Evolutionary conservation across 2,329 filamentous ascomycete species (phyloP).

Genomic region (Alternaria triticimaculans): DNA sequence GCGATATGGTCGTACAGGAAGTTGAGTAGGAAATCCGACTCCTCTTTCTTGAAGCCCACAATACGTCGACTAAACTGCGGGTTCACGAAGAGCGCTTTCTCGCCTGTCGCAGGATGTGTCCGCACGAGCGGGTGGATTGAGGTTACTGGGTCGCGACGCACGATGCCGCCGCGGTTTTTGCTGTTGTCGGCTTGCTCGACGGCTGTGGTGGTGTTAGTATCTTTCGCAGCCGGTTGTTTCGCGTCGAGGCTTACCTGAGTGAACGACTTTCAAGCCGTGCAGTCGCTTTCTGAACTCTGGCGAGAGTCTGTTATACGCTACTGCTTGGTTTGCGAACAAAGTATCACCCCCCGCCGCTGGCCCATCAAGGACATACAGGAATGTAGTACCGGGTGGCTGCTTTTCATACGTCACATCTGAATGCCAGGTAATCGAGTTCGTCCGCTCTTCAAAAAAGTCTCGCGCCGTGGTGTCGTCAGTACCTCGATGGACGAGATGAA

Average conservation of each 20-base stretch:
- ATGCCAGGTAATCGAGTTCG: slow-evolving; percentile 87
- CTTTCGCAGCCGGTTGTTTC: not conserved
- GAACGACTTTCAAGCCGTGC: slow-evolving; percentile 79
- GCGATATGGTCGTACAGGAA: slow-evolving; percentile 80
- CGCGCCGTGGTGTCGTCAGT: slow-evolving; percentile 67
- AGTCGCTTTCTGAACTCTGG: slow-evolving; percentile 80
- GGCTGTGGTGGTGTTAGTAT: slow-evolving; percentile 40
- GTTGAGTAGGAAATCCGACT: slow-evolving; percentile 77
- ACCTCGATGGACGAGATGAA: slow-evolving; percentile 80
- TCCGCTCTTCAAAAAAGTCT: slow-evolving; percentile 71
- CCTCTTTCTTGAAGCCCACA: slow-evolving; percentile 84
- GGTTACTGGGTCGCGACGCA: slow-evolving; percentile 76
- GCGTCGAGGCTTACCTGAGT: slow-evolving; percentile 67
- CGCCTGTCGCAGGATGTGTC: slow-evolving; percentile 79
- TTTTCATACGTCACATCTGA: slow-evolving; percentile 86
- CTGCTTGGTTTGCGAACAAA: slow-evolving; percentile 77
- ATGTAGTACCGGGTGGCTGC: slow-evolving; percentile 89
- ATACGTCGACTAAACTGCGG: slow-evolving; percentile 84
- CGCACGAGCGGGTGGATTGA: slow-evolving; percentile 79
- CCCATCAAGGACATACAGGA: slow-evolving; percentile 85
- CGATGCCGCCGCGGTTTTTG: slow-evolving; percentile 70
- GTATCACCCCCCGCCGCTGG: slow-evolving; percentile 85
- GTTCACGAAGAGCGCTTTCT: slow-evolving; percentile 85
- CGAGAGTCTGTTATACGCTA: slow-evolving; percentile 81
- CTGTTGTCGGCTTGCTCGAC: slow-evolving; percentile 77